phyloP scores from a whole-genome alignment of 2,329 filamentous ascomycete genomes.

The Fusarium dlaminii region DNA sequence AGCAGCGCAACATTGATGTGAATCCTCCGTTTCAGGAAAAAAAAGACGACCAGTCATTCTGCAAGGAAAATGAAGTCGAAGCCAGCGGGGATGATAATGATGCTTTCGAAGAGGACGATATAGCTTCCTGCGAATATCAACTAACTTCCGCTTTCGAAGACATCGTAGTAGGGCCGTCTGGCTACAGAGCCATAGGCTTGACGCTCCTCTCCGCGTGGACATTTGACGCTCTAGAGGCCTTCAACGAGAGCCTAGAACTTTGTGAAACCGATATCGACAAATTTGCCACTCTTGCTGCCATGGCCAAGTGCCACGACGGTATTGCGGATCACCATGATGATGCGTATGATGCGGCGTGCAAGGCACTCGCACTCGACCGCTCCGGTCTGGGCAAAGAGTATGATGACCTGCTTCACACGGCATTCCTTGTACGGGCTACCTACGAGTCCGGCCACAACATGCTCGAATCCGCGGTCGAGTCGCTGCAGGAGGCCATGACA shows the following conservation, averaged over 20 bases:
- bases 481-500: not conserved
- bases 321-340: not conserved
- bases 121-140: not conserved
- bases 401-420: not conserved
- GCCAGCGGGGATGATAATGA: not conserved
- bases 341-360: not conserved
- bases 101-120: not conserved
- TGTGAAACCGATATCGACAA: not conserved
- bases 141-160: not conserved
- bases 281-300: not conserved
- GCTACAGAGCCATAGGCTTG: not conserved
- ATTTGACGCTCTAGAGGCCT: not conserved
- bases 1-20: not conserved
- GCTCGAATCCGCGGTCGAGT: not conserved
- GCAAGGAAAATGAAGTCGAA: not conserved
- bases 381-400: not conserved
- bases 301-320: not conserved
- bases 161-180: not conserved
- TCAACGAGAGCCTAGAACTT: not conserved
- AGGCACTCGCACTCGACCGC: not conserved
- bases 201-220: not conserved
- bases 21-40: not conserved
- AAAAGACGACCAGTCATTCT: not conserved
- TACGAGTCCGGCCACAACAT: not conserved
- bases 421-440: not conserved